A percentile compares a stretch with the other conserved stretches of the same genome.
Conservation (phyloP, 2,329 filamentous ascomycete genomes). For the Penicillium sp. region DNA sequence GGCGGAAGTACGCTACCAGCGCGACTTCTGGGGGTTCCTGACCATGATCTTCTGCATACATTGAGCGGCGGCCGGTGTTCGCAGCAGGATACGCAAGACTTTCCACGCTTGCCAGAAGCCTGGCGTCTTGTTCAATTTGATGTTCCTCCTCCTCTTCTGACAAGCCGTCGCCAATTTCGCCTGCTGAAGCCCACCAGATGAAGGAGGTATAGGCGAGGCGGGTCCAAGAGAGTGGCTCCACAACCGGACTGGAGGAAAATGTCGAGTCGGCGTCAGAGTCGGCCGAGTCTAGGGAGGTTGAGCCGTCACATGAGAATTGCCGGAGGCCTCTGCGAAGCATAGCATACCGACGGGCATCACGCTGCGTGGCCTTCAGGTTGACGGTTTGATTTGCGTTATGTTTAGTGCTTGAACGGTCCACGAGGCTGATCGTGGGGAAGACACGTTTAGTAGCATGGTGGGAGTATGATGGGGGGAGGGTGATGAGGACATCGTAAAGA, state of each 20-base stretch:
- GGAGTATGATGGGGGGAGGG: constrained; percentile 67
- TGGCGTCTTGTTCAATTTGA: constrained; percentile 46
- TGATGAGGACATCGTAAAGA: constrained; percentile 87
- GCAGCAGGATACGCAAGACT: constrained; percentile 31
- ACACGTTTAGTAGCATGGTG: constrained; percentile 60
- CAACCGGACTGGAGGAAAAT: constrained; percentile 47
- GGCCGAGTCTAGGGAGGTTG: constrained; percentile 27
- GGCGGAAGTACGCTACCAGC: constrained; percentile 53
- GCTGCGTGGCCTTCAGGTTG: constrained; percentile 77
- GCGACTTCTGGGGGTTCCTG: constrained; percentile 48
- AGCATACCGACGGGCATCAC: constrained; percentile 80
- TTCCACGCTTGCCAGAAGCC: constrained; percentile 41
- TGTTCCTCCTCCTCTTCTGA: constrained; percentile 56
- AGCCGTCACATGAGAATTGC: constrained; percentile 28
- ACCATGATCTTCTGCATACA: constrained; percentile 29
- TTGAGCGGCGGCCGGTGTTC: constrained; percentile 28
- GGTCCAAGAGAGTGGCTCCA: constrained; percentile 62
- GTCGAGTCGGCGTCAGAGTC: constrained; percentile 44
- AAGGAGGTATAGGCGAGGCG: constrained; percentile 63
- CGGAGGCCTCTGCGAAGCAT: constrained; percentile 65
- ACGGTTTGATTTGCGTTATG: constrained; percentile 29
- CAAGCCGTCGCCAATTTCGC: constrained; percentile 58
- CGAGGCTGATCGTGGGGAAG: constrained; percentile 75
- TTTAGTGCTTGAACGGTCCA: constrained; percentile 59
- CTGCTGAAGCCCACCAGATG: constrained; percentile 69